phyloP scores from a whole-genome alignment of 257 asterid species.

The Henckelia pumila region DNA sequence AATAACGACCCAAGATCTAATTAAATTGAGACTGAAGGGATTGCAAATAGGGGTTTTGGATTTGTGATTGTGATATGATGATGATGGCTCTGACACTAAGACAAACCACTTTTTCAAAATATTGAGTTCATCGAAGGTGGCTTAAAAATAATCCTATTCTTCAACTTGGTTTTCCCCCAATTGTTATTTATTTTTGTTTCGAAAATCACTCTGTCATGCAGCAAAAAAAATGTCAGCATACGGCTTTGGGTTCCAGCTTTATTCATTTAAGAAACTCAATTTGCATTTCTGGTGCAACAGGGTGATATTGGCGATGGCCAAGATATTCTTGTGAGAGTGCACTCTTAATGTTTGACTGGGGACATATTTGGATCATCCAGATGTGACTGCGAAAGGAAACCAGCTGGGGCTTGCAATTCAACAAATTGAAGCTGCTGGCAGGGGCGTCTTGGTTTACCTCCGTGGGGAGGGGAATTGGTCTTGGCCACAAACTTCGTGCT shows the following conservation, averaged over 20 bases:
- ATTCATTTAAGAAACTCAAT: neutral
- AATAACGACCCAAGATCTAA: neutral
- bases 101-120: neutral
- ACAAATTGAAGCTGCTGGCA: conserved; percentile 88
- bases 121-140: neutral
- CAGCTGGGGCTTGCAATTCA: conserved; percentile 91
- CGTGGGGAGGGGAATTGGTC: conserved; percentile 98
- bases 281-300: conserved; percentile 37
- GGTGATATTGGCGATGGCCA: conserved; percentile 89
- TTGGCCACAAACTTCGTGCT: conserved; percentile 96
- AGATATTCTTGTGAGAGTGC: conserved; percentile 90
- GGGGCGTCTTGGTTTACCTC: conserved; percentile 85
- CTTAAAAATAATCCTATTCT: neutral
- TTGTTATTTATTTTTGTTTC: neutral
- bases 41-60: neutral
- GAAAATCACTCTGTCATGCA: neutral
- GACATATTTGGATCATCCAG: conserved; percentile 95
- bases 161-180: neutral
- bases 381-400: conserved; percentile 93
- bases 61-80: neutral
- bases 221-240: neutral
- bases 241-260: neutral
- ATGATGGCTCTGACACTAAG: neutral
- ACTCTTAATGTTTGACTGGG: conserved; percentile 96
- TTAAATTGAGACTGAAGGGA: neutral